Conservation (phyloP, 768 basidiomycete genomes). For the Amyloporia xantha region DNA sequence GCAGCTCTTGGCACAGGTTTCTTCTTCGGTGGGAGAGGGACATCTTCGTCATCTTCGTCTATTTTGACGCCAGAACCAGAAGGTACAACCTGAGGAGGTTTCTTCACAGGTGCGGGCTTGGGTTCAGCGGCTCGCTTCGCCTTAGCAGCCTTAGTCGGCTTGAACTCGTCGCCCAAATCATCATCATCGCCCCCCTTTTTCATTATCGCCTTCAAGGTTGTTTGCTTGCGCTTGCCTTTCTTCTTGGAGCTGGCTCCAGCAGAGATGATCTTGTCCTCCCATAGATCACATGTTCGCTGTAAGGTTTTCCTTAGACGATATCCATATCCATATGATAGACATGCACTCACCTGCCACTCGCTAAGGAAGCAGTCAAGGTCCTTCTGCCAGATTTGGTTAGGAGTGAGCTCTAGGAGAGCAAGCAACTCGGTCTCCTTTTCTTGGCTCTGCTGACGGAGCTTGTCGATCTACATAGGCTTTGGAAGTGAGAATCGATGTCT, state of each 20-base stretch:
- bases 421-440: slow-evolving; percentile 82
- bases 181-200: slow-evolving; percentile 32
- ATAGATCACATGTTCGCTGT: slow-evolving; percentile 36
- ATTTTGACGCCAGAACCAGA: slow-evolving; percentile 41
- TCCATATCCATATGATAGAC: background rate
- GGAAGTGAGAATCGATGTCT: background rate
- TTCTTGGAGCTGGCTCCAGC: slow-evolving; percentile 41
- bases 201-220: slow-evolving; percentile 44
- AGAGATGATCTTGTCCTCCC: slow-evolving; percentile 34
- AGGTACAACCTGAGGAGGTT: slow-evolving; percentile 25
- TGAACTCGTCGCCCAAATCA: slow-evolving; percentile 50
- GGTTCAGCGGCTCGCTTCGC: slow-evolving; percentile 22
- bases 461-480: slow-evolving; percentile 58
- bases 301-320: background rate
- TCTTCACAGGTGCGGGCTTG: slow-evolving; percentile 26
- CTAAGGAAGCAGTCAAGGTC: slow-evolving; percentile 81
- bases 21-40: slow-evolving; percentile 25
- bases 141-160: slow-evolving; percentile 43
- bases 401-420: slow-evolving; percentile 66
- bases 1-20: slow-evolving; percentile 34
- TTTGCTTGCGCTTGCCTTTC: slow-evolving; percentile 51
- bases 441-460: slow-evolving; percentile 68
- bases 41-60: slow-evolving; percentile 42
- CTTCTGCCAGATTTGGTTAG: slow-evolving; percentile 81
- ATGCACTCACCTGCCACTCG: slow-evolving; percentile 70